A percentile compares a stretch with the other conserved stretches of the same genome.
Evolutionary conservation across 2,329 filamentous ascomycete genomes (phyloP).

Genomic region (Chaetomiaceae sp.): DNA sequence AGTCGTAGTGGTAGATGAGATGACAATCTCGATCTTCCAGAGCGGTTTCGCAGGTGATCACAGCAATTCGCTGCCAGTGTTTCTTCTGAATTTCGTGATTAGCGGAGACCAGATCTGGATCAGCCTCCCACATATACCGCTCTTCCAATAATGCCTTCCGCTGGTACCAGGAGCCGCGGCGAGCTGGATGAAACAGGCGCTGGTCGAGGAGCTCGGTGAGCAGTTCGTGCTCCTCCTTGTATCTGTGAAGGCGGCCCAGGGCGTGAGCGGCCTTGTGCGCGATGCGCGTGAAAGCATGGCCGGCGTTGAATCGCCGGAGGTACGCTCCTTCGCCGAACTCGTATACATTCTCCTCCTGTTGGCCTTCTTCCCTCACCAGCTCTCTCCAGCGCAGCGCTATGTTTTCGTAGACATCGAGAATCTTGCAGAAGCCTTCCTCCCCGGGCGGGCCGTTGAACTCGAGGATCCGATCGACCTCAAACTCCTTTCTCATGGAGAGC

Average conservation of each 20-base stretch:
- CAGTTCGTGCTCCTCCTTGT: slow-evolving; percentile 70
- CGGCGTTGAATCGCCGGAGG: slow-evolving; percentile 81
- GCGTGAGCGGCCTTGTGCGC: slow-evolving; percentile 81
- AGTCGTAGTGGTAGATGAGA: slow-evolving; percentile 86
- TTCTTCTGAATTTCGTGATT: slow-evolving; percentile 61
- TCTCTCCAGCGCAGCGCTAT: slow-evolving; percentile 77
- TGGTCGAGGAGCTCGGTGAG: slow-evolving; percentile 73
- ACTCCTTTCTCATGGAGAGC: slow-evolving; percentile 75
- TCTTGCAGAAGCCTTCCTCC: slow-evolving; percentile 59
- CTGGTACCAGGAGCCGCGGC: slow-evolving; percentile 91
- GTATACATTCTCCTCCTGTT: slow-evolving; percentile 72
- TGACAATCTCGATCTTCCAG: slow-evolving; percentile 87
- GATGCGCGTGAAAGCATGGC: slow-evolving; percentile 89
- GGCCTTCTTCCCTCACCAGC: slow-evolving; percentile 68
- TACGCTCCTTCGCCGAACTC: slow-evolving; percentile 84
- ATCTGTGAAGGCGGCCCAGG: slow-evolving; percentile 75
- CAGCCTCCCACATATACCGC: slow-evolving; percentile 76
- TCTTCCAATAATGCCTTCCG: slow-evolving; percentile 92
- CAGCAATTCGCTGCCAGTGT: slow-evolving; percentile 73
- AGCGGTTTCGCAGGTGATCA: slow-evolving; percentile 77
- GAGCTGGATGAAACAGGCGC: slow-evolving; percentile 75
- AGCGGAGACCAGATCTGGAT: slow-evolving; percentile 37
- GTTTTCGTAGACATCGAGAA: slow-evolving; percentile 67
- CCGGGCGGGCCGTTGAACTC: slow-evolving; percentile 71
- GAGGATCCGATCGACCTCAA: slow-evolving; percentile 72